phyloP scores from a whole-genome alignment of 2,329 filamentous ascomycete genomes.

The Sporothrix dimorphospora region DNA sequence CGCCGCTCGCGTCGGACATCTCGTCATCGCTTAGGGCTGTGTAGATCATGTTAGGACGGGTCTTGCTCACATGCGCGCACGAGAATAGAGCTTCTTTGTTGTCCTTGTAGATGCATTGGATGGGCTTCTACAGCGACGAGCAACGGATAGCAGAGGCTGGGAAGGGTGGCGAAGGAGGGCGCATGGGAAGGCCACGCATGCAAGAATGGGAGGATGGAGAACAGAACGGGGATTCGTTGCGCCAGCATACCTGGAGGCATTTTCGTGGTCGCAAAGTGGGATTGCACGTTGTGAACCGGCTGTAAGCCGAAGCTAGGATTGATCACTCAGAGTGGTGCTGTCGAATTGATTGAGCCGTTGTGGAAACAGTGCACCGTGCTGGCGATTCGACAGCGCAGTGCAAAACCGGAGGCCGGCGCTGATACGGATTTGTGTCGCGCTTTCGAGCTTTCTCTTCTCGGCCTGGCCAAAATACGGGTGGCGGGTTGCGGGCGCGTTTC shows the following conservation, averaged over 20 bases:
- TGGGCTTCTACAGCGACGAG: background rate
- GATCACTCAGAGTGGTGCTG: background rate
- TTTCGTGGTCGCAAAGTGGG: background rate
- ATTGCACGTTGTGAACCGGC: background rate
- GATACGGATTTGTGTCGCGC: background rate
- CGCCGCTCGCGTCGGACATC: slow-evolving; percentile 41
- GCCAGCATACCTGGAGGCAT: slow-evolving; percentile 25
- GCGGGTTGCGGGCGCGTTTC: background rate
- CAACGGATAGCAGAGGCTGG: background rate
- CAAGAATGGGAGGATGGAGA: background rate
- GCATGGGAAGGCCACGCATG: background rate
- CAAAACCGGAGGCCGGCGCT: background rate
- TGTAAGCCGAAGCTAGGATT: background rate
- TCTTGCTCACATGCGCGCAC: too few species aligned
- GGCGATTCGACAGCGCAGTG: background rate
- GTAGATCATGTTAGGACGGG: background rate
- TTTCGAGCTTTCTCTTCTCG: background rate
- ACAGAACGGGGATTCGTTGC: background rate
- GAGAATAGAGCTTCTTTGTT: background rate
- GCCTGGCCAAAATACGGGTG: background rate
- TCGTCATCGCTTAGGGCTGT: slow-evolving; percentile 50
- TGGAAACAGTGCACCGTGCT: background rate
- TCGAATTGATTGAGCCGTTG: background rate
- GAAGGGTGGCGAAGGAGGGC: background rate
- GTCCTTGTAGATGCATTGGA: background rate